Evolutionary conservation across 345 rosid species (phyloP).

Genomic region (Brassica cretica): DNA sequence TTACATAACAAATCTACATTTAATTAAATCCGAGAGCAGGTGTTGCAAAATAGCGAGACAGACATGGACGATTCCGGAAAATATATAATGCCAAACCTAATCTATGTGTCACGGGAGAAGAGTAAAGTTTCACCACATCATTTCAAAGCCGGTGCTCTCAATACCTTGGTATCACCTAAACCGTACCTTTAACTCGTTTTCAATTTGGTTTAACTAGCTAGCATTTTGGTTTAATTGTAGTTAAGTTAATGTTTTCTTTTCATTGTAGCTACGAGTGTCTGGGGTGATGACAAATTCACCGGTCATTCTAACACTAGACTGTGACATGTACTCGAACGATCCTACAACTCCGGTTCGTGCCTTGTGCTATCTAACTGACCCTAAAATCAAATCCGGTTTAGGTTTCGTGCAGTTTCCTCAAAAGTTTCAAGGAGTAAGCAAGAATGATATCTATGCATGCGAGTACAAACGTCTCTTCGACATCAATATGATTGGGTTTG

Average conservation of each 20-base stretch:
- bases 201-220: neutral
- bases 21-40: conserved; percentile 34
- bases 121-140: conserved; percentile 51
- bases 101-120: conserved; percentile 70
- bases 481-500: conserved; percentile 51
- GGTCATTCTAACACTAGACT: conserved; percentile 64
- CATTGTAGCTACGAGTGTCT: conserved; percentile 69
- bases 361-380: conserved; percentile 57
- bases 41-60: conserved; percentile 46
- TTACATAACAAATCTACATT: neutral
- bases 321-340: conserved; percentile 82
- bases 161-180: conserved; percentile 49
- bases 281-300: conserved; percentile 67
- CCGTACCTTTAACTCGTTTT: neutral
- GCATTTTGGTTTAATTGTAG: neutral
- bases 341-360: conserved; percentile 51
- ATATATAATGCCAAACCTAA: conserved; percentile 53
- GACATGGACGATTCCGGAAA: conserved; percentile 45
- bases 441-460: conserved; percentile 55
- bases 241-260: neutral
- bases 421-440: conserved; percentile 49
- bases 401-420: conserved; percentile 79
- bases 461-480: conserved; percentile 44
- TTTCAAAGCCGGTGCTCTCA: conserved; percentile 89
- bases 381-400: conserved; percentile 22